Base-by-base conservation (phyloP, 257 asterid genomes). In the Plantago elongata region DNA sequence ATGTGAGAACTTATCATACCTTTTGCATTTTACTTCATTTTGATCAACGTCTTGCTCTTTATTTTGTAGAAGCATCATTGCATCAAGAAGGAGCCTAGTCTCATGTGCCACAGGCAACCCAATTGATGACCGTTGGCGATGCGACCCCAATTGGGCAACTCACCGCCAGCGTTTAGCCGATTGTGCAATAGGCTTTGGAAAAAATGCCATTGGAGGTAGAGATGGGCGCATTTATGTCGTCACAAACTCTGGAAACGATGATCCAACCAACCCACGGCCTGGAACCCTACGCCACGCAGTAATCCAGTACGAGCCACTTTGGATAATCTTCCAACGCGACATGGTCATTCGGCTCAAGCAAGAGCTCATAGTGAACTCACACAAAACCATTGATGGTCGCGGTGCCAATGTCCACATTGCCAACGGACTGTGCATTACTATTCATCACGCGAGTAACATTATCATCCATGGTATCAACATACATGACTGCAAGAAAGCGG, bases 51-150 rank as follows among this genome's bases (percentile, higher is more conserved):
- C 13, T 50, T 64, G 5, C 2, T 58, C 5, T 14, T 5, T 15
- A 14, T 29, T 22, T 22, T 11, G 13, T 66, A 85, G 86, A 79
- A 81, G 85, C 61, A 81, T 81, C 1, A 88, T 83, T 69, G 85
- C 88, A 5, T 83, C 95, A 0, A 75, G 93, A 60, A 82, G 96
- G 74, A 80, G 61, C 73, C 63, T 89, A 49, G 85, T 77, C 0
- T 84, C 95, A 0, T 89, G 97, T 51, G 67, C 78, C 4, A 78
- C 95, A 0, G 96, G 96, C 10, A 89, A 89, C 72, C 96, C 96
- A 0, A 74, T 89, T 7, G 95, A 89, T 54, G 94, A 84, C 42
- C 84, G 97, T 79, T 89, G 97, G 97, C 81, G 90, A 29, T 89
- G 97, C 69, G 54, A 71, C 60, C 29, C 89, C 11, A 68, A 80